Conservation (phyloP, 805 yeast species). For the Starmerella gropengiesseri region DNA sequence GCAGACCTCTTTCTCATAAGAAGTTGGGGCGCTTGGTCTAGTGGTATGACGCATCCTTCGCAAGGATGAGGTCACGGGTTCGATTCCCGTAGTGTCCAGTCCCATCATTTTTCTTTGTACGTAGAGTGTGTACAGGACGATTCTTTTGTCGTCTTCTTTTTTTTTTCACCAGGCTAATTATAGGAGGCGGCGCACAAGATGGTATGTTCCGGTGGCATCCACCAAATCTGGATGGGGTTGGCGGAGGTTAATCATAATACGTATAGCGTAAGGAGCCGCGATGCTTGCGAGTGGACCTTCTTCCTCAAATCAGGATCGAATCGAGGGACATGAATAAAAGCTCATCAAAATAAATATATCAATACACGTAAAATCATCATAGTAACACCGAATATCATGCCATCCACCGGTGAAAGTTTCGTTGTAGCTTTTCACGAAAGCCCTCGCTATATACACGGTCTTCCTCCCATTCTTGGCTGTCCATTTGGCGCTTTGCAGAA, state of each 20-base stretch:
- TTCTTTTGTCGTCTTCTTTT: slow-evolving; percentile 9
- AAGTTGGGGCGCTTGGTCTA: slow-evolving; percentile 52
- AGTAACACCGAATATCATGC: too few relatives aligned
- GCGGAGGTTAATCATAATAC: too few relatives aligned
- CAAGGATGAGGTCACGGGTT: slow-evolving; percentile 35
- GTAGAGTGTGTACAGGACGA: too few relatives aligned
- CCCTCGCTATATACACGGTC: slow-evolving; percentile 22
- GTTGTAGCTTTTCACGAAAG: slow-evolving; percentile 7
- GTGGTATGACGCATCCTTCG: slow-evolving; percentile 83
- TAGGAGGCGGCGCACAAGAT: too few relatives aligned
- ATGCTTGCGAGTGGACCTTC: too few relatives aligned
- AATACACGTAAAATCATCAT: too few relatives aligned
- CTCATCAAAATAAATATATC: not conserved
- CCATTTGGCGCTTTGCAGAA: slow-evolving; percentile 34
- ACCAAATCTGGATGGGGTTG: too few relatives aligned
- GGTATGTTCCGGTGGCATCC: too few relatives aligned
- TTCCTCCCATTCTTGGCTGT: slow-evolving; percentile 24
- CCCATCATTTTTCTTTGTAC: too few relatives aligned
- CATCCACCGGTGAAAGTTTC: not conserved
- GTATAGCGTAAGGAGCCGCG: too few relatives aligned
- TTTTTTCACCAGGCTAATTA: not conserved
- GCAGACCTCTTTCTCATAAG: not conserved
- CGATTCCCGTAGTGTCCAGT: slow-evolving; percentile 35
- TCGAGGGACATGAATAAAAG: slow-evolving; percentile 1
- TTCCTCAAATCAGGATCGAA: not conserved